Evolutionary conservation across 1,284 basidiomycete species (phyloP).

Genomic region (Ganoderma multipileum): DNA sequence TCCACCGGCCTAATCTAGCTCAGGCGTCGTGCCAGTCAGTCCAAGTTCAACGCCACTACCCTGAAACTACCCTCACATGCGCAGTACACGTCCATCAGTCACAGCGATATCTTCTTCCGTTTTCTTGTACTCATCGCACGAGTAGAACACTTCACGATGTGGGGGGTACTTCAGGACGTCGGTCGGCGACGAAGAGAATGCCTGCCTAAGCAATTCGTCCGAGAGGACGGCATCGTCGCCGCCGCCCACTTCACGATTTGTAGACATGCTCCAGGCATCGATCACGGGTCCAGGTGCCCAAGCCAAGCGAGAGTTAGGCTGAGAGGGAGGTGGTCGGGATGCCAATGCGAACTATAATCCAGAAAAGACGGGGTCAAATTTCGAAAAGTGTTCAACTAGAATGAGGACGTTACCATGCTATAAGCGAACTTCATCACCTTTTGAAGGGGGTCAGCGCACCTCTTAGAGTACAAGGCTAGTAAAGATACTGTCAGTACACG

Average conservation of each 20-base stretch:
- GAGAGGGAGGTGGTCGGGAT: neutral
- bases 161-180: neutral
- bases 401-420: neutral
- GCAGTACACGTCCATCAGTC: neutral
- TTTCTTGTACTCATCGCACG: neutral
- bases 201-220: neutral
- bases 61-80: neutral
- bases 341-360: neutral
- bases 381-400: neutral
- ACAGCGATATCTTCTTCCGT: neutral
- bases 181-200: neutral
- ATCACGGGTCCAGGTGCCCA: neutral
- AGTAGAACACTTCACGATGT: neutral
- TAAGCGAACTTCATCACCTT: neutral
- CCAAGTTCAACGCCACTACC: neutral
- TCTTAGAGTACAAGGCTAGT: neutral
- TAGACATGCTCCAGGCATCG: neutral
- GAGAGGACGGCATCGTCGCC: neutral
- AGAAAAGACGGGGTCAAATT: neutral
- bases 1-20: neutral
- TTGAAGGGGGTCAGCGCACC: neutral
- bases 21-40: neutral
- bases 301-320: neutral
- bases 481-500: neutral
- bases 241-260: neutral